These are phyloP conservation scores for Pythium chondricola DNA, from an alignment of 352 stramenopile species.

Conservation along the genomic window DNA sequence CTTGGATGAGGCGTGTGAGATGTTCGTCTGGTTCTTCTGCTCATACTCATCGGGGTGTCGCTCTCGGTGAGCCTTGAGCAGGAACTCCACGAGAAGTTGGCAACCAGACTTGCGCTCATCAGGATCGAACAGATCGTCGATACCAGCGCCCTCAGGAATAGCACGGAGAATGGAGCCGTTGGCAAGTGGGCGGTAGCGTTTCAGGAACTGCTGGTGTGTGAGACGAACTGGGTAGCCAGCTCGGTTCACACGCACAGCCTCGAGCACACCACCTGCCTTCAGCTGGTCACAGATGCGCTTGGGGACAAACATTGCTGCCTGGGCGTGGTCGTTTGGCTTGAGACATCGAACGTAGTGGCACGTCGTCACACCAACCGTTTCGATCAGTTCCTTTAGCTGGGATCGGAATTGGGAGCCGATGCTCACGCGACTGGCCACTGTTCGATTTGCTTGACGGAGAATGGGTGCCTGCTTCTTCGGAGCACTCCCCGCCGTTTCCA, in stretches of 20 bases:
- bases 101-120: slow-evolving; percentile 48
- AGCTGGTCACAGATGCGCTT: slow-evolving; percentile 96
- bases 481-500: slow-evolving; percentile 1
- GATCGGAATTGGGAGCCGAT: slow-evolving; percentile 88
- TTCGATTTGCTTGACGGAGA: slow-evolving; percentile 29
- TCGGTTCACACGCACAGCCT: slow-evolving; percentile 97
- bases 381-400: slow-evolving; percentile 90
- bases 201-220: slow-evolving; percentile 89
- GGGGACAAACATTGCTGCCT: slow-evolving; percentile 70
- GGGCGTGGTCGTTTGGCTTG: slow-evolving; percentile 97
- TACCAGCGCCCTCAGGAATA: slow-evolving; percentile 45
- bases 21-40: slow-evolving; percentile 1
- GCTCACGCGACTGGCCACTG: slow-evolving; percentile 41
- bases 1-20: slow-evolving; percentile 22
- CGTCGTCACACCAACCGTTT: slow-evolving; percentile 91
- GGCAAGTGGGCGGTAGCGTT: slow-evolving; percentile 81
- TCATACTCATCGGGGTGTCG: slow-evolving; percentile 48
- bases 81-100: slow-evolving; percentile 52
- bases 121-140: slow-evolving; percentile 46
- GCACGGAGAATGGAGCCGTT: slow-evolving; percentile 56
- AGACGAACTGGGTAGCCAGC: slow-evolving; percentile 97
- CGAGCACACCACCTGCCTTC: slow-evolving; percentile 97
- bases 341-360: slow-evolving; percentile 99
- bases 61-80: slow-evolving; percentile 62
- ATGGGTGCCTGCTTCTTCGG: slow-evolving; percentile 10